Conservation (phyloP, 768 basidiomycete species). For the Macrocybe gigantea region DNA sequence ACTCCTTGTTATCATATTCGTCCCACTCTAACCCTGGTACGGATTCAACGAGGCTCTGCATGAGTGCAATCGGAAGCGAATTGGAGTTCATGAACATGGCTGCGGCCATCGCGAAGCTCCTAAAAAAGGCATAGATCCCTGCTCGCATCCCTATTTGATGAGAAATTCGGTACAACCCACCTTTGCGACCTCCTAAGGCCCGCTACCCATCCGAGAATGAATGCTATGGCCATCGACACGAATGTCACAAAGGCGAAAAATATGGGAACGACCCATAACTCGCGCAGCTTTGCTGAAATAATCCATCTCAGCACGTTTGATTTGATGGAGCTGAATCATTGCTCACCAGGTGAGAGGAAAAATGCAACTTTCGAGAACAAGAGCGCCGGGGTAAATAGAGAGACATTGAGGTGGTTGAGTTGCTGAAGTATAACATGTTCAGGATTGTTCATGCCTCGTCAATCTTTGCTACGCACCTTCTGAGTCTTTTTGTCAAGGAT, state of each 20-base stretch:
- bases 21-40: constrained; percentile 83
- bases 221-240: constrained; percentile 67
- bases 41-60: constrained; percentile 83
- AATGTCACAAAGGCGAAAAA: constrained; percentile 77
- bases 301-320: not conserved
- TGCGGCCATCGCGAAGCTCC: constrained; percentile 75
- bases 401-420: constrained; percentile 79
- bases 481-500: constrained; percentile 88
- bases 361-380: constrained; percentile 96
- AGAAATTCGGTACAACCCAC: constrained; percentile 28
- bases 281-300: constrained; percentile 59
- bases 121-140: constrained; percentile 16
- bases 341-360: constrained; percentile 71
- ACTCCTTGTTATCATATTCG: constrained; percentile 70
- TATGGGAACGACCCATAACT: constrained; percentile 82
- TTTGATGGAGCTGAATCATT: too few species aligned
- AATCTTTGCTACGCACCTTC: constrained; percentile 45
- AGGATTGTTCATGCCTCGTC: not conserved
- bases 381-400: constrained; percentile 83
- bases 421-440: constrained; percentile 33
- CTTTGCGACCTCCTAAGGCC: constrained; percentile 72
- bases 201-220: constrained; percentile 53
- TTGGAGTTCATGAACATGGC: constrained; percentile 95
- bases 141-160: not conserved
- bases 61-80: constrained; percentile 89